Evolutionary conservation across 2,329 filamentous ascomycete genomes (phyloP), one percentile per base, ranked within the genome.

Genomic region (Calonectria pauciramosa): DNA sequence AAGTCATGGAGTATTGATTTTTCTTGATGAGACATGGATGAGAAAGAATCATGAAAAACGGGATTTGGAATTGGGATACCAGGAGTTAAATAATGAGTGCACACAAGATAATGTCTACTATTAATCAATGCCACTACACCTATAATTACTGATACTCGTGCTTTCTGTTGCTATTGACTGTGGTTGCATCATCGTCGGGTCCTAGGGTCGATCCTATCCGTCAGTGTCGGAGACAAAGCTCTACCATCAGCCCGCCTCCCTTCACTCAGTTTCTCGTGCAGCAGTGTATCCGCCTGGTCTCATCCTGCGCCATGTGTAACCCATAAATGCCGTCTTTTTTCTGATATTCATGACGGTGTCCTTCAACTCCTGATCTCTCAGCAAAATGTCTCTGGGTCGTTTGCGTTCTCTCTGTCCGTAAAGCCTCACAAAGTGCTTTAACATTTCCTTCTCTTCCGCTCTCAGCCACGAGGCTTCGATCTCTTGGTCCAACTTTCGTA

Each of bases 241-340:
- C 44, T 18, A 14, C 59, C 34, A 41, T 51, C 26, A 34, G 32
- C 44, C 59, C 28, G 13, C 64, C 56, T 68, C 10, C 28, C 38
- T 36, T 51, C 63, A n/a, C 47, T 74, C 75, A 7, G 26, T 26
- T n/a, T 52, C 26, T 69, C 68, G 72, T 49, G 71, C 54, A 10
- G 78, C 72, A n/a, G 77, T 73, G 65, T 84, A 86, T 4, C 83
- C 82, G 13, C 80, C 80, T 1, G 84, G 84, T 47, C 83, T 81
- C 82, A 85, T 84, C 73, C 92, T 88, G 16, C 92, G 91, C 88
- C 97, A 99, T 2, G 94, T 95, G 83, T 99, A 99, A 0, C 96
- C 96, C 75, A 97, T 85, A 84, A 99, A 99, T 0, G 95, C 96
- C 32, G 91, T 94, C 82, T 90, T 91, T 85, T 96, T 98, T 73